Evolutionary conservation across 1,284 basidiomycete genomes (phyloP), one percentile per base, ranked within the genome.

Genomic region (Cryptococcus hybrid): DNA sequence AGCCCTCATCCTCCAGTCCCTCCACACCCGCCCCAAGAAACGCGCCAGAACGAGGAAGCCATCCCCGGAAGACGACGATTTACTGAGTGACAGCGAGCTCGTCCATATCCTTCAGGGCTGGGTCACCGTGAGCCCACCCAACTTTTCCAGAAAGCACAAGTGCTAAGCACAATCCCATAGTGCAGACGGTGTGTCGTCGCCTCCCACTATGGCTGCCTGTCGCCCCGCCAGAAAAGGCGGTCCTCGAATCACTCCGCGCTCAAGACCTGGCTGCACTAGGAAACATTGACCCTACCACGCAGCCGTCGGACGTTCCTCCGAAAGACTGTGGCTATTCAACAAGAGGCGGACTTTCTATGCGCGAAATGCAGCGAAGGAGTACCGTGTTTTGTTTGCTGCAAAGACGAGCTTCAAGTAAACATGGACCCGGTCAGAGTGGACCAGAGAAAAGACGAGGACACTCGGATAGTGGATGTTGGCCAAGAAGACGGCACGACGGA

Each of bases 191-290:
- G 91, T 63, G 86, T 87, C 11, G 83, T 90, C 30, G 81, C 83
- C 11, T 84, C 84, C 38, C 91, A 94, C 71, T 94, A 89, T 89
- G 62, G 79, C 38, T 94, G 92, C 70, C 79, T 93, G 12, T 82
- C 84, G 11, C 75, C 70, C 42, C 80, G 79, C 13, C 86, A 90
- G 68, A 84, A 84, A 84, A 86, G 43, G 88, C 90, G 61, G 88
- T 93, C 45, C 75, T 88, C 13, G 84, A 82, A 59, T 87, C 85
- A 50, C 82, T 84, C 8, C 80, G 80, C 49, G 82, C 77, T 69
- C 54, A 64, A 47, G 64, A 66, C 61, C 52, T 68, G 74, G 47
- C 62, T 58, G 13, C 82, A 79, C 34, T 30, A 5, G 7, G 34
- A 47, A 47, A 12, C 46, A 35, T 11, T 39, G 53, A 38, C 24